Base-by-base conservation (phyloP, 352 stramenopile genomes). In the Globisporangium irregulare region DNA sequence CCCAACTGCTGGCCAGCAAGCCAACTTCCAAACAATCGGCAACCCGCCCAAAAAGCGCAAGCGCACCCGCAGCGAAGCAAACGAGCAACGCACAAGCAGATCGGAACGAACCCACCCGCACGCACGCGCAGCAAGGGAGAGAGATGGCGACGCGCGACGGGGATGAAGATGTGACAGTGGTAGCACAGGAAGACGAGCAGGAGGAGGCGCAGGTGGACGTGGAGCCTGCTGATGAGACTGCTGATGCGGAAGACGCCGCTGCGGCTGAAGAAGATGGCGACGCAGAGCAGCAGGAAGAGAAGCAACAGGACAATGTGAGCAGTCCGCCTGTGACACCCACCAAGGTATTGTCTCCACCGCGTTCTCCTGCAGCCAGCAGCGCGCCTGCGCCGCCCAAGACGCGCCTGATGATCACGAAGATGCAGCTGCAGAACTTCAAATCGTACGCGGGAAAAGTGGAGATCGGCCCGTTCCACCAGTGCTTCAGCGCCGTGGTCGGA, bases 371-470 rank as follows among this genome's bases (percentile, higher is more conserved):
- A 15, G 36, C 14, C 53, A 38, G 25, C 53, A 59, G 32, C n/a
- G 18, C 59, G 3, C 53, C 66, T 0, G 41, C 57, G 1, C 27
- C 59, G 54, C 78, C 81, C 5, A 68, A 74, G 38, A 87, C 86
- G 69, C 90, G 97, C 2, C 78, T 99, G 8, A 97, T 99, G 90
- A 99, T 99, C 76, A 98, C 91, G 9, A 98, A 98, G 80, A 98
- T 99, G 90, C 91, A 87, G 74, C 76, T 99, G 56, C 95, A 99
- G 78, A 99, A 99, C 76, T 99, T 99, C 81, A 99, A 99, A 81
- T 99, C 94, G 41, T 99, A 99, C 80, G 98, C 97, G 5, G 97
- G 97, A 0, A 81, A 90, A 51, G 90, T 94, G 27, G 92, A 98
- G 71, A 99, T 99, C 71, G 98, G 98, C 0, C 97, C 97, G 27